A percentile compares a stretch with the other conserved stretches of the same genome.
Evolutionary conservation across 139 green algal genomes (phyloP).

Genomic region (Micractinium sp.): DNA sequence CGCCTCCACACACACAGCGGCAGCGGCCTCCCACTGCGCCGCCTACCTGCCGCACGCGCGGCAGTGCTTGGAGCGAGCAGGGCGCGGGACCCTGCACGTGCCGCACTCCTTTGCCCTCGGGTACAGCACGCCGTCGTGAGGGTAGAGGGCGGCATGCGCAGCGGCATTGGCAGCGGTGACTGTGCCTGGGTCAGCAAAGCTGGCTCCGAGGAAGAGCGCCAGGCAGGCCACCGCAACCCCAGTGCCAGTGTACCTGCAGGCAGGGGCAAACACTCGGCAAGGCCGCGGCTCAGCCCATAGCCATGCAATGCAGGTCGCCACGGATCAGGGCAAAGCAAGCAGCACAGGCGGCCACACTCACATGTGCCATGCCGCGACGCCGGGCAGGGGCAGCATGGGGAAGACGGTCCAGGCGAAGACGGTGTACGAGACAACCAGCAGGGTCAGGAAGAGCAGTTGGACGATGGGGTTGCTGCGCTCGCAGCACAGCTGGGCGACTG

Average conservation of each 20-base stretch:
- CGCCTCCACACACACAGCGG: background rate
- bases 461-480: conserved; percentile 48
- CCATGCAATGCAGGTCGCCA: background rate
- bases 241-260: conserved; percentile 45
- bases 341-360: conserved; percentile 12
- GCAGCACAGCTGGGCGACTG: conserved; percentile 32
- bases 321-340: background rate
- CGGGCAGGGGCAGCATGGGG: conserved; percentile 46
- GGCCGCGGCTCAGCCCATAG: background rate
- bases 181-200: conserved; percentile 51
- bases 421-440: conserved; percentile 49
- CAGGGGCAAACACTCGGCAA: background rate
- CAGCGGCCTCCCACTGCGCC: conserved; percentile 54
- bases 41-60: conserved; percentile 68
- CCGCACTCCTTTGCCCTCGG: conserved; percentile 54
- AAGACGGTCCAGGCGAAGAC: conserved; percentile 45
- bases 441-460: conserved; percentile 52
- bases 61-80: conserved; percentile 84
- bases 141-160: conserved; percentile 55
- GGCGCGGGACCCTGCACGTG: conserved; percentile 66
- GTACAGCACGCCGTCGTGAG: conserved; percentile 51
- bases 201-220: conserved; percentile 31
- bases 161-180: conserved; percentile 38
- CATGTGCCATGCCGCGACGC: conserved; percentile 44
- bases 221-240: conserved; percentile 38